Evolutionary conservation across 805 yeast genomes (phyloP).

Genomic region (Pichia deserticola): DNA sequence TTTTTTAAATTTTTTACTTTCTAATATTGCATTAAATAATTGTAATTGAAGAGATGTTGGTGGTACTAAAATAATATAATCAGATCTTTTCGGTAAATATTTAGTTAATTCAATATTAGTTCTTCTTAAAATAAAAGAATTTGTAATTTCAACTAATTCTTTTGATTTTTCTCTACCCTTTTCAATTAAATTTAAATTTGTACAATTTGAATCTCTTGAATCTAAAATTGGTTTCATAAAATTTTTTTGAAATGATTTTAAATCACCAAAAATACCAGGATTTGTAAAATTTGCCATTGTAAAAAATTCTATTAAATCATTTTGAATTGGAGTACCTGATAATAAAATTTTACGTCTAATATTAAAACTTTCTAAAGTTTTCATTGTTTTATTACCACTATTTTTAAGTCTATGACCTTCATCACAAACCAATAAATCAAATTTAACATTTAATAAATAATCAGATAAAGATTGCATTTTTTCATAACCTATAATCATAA

Average conservation of each 20-base stretch:
- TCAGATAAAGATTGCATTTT: slow-evolving; percentile 50
- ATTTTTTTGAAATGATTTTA: slow-evolving; percentile 47
- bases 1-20: slow-evolving; percentile 29
- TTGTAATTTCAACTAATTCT: slow-evolving; percentile 59
- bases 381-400: slow-evolving; percentile 61
- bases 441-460: slow-evolving; percentile 36
- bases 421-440: slow-evolving; percentile 81
- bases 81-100: slow-evolving; percentile 68
- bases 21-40: slow-evolving; percentile 45
- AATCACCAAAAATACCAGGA: slow-evolving; percentile 70
- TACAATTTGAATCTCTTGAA: slow-evolving; percentile 61
- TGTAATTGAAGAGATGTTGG: slow-evolving; percentile 59
- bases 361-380: slow-evolving; percentile 48
- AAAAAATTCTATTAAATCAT: slow-evolving; percentile 78
- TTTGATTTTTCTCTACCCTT: slow-evolving; percentile 56
- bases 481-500: slow-evolving; percentile 83
- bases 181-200: slow-evolving; percentile 38
- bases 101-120: slow-evolving; percentile 48
- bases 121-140: slow-evolving; percentile 64
- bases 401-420: slow-evolving; percentile 92
- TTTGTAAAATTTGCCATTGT: slow-evolving; percentile 76
- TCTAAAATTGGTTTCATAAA: slow-evolving; percentile 64
- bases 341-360: slow-evolving; percentile 55
- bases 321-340: slow-evolving; percentile 69
- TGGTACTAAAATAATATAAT: slow-evolving; percentile 65